Base-by-base conservation (phyloP, 345 rosid genomes). In the Psidium guajava region DNA sequence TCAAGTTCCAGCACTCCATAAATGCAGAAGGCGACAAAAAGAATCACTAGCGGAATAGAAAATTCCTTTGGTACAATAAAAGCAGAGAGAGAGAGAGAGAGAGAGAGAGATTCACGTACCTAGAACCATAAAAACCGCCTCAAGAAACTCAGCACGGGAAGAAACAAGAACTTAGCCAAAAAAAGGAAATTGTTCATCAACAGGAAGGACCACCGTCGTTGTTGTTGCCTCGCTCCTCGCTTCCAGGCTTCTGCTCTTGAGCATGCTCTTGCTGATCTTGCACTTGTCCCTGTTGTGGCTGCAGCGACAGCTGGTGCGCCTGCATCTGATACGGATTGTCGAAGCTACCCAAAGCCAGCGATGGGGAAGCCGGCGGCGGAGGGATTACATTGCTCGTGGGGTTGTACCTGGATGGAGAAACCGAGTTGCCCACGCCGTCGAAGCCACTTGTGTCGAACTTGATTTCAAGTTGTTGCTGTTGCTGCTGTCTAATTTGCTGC, bases 291-390 rank as follows among this genome's bases (percentile, higher is more conserved):
- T 92, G 86, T 88, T 89, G 89, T 27, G 92, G 87, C 86, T 90
- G 95, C 85, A 95, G 92, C 89, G 94, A 87, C 49, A 92, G 90
- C 83, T 93, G 95, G 59, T 90, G 93, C 64, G 88, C 75, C 83
- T 93, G 93, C 86, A 92, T 87, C 88, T 90, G 95, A 85, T 91
- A 93, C 42, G 91, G 89, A 74, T 50, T 18, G 14, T 92, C 98
- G 86, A 91, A 92, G 6, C 86, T 87, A 25, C 94, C 97, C 50
- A 93, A 88, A 27, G 90, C 94, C 87, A 94, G 83, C 55, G 94
- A 91, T 52, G 94, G 92, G 20, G 93, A 89, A 87, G 91, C 88
- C 13, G 90, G 85, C 42, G 86, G 88, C 11, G 54, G 81, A 3
- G 84, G 15, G 4, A 59, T 57, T 32, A 64, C 51, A 20, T 36